phyloP scores from a whole-genome alignment of 169 alveolate genomes.

The Eimeria zaria region DNA sequence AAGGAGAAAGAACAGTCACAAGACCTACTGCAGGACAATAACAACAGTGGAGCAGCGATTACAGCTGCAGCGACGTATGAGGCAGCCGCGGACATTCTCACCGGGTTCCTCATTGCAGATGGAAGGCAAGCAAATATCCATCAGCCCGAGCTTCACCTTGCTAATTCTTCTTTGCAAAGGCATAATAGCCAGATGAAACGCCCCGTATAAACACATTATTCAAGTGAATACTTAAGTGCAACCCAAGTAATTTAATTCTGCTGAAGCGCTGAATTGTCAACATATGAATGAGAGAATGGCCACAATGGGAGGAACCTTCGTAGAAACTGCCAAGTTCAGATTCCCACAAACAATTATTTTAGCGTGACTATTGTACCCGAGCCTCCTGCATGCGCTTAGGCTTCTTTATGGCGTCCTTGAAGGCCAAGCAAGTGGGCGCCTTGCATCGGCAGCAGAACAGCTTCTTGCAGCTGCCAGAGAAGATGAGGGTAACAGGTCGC shows the following conservation, averaged over 20 bases:
- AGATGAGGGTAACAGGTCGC: background rate
- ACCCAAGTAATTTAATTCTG: background rate
- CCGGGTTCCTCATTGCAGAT: slow-evolving; percentile 56
- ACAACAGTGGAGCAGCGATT: background rate
- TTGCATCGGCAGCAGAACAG: slow-evolving; percentile 8
- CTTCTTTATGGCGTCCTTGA: slow-evolving; percentile 44
- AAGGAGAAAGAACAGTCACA: background rate
- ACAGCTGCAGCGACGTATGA: background rate
- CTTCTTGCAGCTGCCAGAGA: slow-evolving; percentile 35
- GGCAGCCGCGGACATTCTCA: slow-evolving; percentile 3
- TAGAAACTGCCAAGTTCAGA: background rate
- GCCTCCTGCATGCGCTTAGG: slow-evolving; percentile 9
- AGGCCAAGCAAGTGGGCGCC: slow-evolving; percentile 53
- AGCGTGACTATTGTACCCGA: background rate
- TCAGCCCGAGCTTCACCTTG: background rate
- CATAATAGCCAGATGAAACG: too few species aligned
- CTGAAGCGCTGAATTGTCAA: background rate
- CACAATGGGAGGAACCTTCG: background rate
- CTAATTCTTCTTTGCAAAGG: background rate
- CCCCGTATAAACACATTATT: background rate
- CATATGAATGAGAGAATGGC: background rate
- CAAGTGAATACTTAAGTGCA: background rate
- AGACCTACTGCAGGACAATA: background rate
- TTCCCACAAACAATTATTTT: background rate
- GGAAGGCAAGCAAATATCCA: slow-evolving; percentile 3